Evolutionary conservation across 2,329 filamentous ascomycete species (phyloP), one percentile per base, ranked within the genome.

Genomic region (Aschersonia sp.): DNA sequence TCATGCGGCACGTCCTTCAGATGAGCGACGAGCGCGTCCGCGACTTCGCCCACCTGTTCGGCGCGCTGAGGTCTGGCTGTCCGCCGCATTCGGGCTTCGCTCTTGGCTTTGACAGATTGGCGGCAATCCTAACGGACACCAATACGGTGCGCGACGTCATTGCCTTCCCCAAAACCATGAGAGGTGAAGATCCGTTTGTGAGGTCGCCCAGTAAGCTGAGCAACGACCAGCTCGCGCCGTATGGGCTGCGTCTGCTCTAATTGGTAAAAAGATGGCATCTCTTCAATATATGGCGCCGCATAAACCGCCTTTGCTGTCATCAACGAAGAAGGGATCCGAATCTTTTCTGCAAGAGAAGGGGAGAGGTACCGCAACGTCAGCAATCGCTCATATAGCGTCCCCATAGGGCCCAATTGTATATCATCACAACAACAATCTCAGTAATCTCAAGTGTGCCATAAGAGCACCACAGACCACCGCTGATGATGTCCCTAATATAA

Each of bases 21-120:
- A 89, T 95, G 82, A 74, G 72, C 7, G 69, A 80, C 5, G 71
- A 78, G 50, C 77, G 86, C 2, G 68, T 96, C n/a, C 71, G 73
- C 6, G 85, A 94, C 54, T 98, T 98, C 61, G 70, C 78, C 1
- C 92, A 97, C 63, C 67, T 98, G 2, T 75, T 98, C 2, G 79
- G 86, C 53, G 89, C 89, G 0, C 72, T 98, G 5, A 71, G 79
- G 5, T 80, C 85, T 0, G 94, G 91, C 0, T 97, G 92, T 67
- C 92, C 92, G 9, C 94, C 92, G 0, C 92, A 98, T 61, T 89
- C 92, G 0, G 92, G 92, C 0, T 84, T 98, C 53, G 92, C 92
- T 0, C 69, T 98, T 12, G 92, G 92, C 0, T 95, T 96, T 61
- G 92, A 98, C 62, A 75, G 92, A 4, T 65, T 98, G 45, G 74